Conservation (phyloP, 768 basidiomycete species). For the Kwoniella botswanensis region DNA sequence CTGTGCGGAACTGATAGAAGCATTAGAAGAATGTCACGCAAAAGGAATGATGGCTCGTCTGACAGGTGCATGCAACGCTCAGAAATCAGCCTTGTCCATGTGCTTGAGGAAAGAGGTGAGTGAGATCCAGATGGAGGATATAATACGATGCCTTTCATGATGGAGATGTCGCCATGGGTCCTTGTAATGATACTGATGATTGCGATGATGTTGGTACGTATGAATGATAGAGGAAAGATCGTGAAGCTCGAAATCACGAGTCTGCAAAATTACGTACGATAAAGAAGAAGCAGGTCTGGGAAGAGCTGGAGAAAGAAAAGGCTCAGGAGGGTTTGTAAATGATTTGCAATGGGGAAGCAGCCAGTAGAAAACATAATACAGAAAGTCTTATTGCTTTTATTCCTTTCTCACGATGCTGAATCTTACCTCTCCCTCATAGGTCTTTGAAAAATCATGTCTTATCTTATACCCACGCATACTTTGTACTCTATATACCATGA, state of each 20-base stretch:
- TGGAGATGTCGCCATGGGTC: too few relatives aligned
- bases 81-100: slow-evolving; percentile 43
- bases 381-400: too few relatives aligned
- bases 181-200: not conserved
- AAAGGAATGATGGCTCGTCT: slow-evolving; percentile 43
- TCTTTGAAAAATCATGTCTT: too few relatives aligned
- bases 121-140: not conserved
- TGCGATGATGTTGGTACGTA: too few relatives aligned
- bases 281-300: slow-evolving; percentile 54
- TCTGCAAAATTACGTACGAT: slow-evolving; percentile 43
- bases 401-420: too few relatives aligned
- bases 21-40: slow-evolving; percentile 54
- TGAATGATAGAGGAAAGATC: slow-evolving; percentile 43
- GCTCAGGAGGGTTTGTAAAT: slow-evolving; percentile 10
- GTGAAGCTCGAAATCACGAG: slow-evolving; percentile 52
- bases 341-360: not conserved
- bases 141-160: too few relatives aligned
- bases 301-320: slow-evolving; percentile 40
- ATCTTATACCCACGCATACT: too few relatives aligned
- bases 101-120: slow-evolving; percentile 55
- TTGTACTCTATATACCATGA: not conserved
- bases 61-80: slow-evolving; percentile 48
- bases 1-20: slow-evolving; percentile 52
- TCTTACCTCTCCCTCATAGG: too few relatives aligned
- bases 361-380: too few relatives aligned